phyloP scores from a whole-genome alignment of 306 rosid species.

The Argentina anserina region DNA sequence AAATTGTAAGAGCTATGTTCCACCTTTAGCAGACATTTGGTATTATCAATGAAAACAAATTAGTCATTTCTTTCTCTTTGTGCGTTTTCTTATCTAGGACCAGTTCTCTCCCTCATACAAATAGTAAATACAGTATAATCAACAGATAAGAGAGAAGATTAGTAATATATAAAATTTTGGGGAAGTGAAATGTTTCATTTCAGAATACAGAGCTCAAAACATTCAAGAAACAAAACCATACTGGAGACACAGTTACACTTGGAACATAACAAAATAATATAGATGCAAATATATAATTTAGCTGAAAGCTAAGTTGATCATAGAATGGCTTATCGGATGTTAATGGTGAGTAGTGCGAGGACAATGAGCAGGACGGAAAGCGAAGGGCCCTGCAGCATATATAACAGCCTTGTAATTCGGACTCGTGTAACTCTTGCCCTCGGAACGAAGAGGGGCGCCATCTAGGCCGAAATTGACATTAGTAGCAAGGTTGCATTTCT shows the following conservation, averaged over 20 bases:
- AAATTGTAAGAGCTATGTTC: background rate
- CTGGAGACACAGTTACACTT: conserved; percentile 1
- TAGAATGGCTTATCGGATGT: background rate
- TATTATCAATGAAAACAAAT: background rate
- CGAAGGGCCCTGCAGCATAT: conserved; percentile 83
- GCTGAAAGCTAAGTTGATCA: background rate
- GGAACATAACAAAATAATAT: background rate
- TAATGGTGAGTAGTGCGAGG: conserved; percentile 34
- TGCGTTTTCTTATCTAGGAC: background rate
- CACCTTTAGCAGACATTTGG: background rate
- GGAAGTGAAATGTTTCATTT: conserved; percentile 1
- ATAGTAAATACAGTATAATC: background rate
- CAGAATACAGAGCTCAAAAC: conserved; percentile 4
- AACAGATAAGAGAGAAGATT: background rate
- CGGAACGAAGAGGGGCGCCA: conserved; percentile 66
- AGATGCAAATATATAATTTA: conserved; percentile 1
- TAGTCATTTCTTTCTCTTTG: background rate
- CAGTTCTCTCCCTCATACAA: background rate
- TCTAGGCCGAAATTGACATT: conserved; percentile 67
- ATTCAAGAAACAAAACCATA: conserved; percentile 18
- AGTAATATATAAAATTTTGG: background rate
- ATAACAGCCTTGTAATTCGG: conserved; percentile 57
- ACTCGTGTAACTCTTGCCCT: conserved; percentile 52
- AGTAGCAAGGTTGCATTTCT: conserved; percentile 54
- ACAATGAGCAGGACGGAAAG: conserved; percentile 71